Evolutionary conservation across 176 grass and related monocot genomes (phyloP), one percentile per base, ranked within the genome.

Genomic region (Metroxylon sagu): DNA sequence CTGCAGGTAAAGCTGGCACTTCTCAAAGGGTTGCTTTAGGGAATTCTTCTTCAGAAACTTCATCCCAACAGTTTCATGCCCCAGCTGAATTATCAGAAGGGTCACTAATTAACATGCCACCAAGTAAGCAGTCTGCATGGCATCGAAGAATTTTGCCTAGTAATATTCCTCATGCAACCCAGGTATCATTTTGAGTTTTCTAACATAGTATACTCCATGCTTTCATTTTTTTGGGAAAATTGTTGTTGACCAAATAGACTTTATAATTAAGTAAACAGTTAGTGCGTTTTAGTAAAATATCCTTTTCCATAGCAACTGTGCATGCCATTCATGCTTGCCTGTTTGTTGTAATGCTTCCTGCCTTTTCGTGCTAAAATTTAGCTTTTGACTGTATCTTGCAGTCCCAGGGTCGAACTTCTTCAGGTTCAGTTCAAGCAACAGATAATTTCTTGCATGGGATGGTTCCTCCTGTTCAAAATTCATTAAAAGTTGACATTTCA

Each of bases 1-100:
- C 81, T 80, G 71, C 71, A 77, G 78, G 60, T 64, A 71, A 60
- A 71, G 66, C 80, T 72, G 56, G 49, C 29, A 51, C 75, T 72
- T 74, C 19, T 4, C 85, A 80, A 66, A 68, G 61, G 23, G 65
- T 27, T 25, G 53, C 66, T 58, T 74, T 77, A 25, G 64, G 30
- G 43, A 75, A 65, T 72, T 25, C 69, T 68, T 74, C 74, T 30
- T 61, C 68, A 12, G 74, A 30, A 61, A 30, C 57, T 55, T 85
- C 74, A 29, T 67, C 74, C 52, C 71, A 85, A 35, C 62, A 89
- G 49, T 79, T 86, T 78, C 79, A 83, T 67, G 65, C 73, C 50
- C 73, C 69, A 58, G 66, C 48, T 28, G 81, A 81, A 29, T 60
- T 70, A 57, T 76, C 70, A 48, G 85, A 89, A 52, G 50, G 49